phyloP scores from a whole-genome alignment of 371 early-diverging fungal genomes.

The Saksenaea oblongispora region DNA sequence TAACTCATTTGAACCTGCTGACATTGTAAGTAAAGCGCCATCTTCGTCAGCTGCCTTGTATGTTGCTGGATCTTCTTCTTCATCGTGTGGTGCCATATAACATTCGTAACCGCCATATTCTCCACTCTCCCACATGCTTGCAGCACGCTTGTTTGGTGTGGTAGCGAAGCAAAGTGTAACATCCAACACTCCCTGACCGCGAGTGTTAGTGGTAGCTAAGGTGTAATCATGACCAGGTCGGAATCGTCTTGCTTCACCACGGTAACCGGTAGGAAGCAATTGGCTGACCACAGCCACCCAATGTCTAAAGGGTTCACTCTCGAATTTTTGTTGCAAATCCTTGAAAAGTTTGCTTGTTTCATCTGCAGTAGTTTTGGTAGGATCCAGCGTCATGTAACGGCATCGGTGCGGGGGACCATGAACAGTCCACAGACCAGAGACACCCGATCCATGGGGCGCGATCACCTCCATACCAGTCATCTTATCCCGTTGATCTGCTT shows the following conservation, averaged over 20 bases:
- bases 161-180: conserved; percentile 55
- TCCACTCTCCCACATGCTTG: conserved; percentile 56
- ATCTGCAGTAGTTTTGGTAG: conserved; percentile 13
- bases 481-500: conserved; percentile 34
- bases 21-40: conserved; percentile 67
- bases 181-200: conserved; percentile 53
- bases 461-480: conserved; percentile 33
- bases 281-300: conserved; percentile 51
- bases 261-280: conserved; percentile 31
- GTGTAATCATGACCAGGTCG: conserved; percentile 76
- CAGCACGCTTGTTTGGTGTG: conserved; percentile 15
- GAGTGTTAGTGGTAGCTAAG: conserved; percentile 54
- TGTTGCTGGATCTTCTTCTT: conserved; percentile 70
- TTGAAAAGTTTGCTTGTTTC: conserved; percentile 10
- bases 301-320: conserved; percentile 41
- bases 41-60: conserved; percentile 65
- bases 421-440: conserved; percentile 50
- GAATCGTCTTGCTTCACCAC: conserved; percentile 62
- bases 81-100: conserved; percentile 71
- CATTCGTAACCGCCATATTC: conserved; percentile 78
- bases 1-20: conserved; percentile 66
- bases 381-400: conserved; percentile 53
- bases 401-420: conserved; percentile 63
- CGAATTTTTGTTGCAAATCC: conserved; percentile 34
- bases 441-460: conserved; percentile 59